Percentiles rank a stretch among this genome's conserved stretches.
Conservation (phyloP, 176 grass and related monocot species). For the Paspalum vaginatum region DNA sequence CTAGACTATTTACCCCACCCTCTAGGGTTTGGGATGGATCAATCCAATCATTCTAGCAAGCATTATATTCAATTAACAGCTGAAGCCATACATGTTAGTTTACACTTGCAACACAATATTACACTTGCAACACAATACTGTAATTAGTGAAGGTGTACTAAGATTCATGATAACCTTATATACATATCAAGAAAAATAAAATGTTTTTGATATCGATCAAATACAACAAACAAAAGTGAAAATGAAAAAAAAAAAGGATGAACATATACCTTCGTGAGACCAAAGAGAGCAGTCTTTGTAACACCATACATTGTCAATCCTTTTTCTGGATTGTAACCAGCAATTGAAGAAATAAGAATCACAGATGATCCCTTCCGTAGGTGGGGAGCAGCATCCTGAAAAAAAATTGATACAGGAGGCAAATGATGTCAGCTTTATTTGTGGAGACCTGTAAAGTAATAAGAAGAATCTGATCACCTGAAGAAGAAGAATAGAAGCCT, state of each 20-base stretch:
- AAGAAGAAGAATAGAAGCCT: constrained; percentile 83
- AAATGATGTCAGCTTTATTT: neutral
- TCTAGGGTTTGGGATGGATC: too few relatives aligned
- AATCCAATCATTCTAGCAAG: neutral
- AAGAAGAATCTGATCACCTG: constrained; percentile 53
- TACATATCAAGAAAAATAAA: neutral
- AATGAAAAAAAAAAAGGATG: constrained; percentile 1
- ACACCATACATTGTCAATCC: constrained; percentile 88
- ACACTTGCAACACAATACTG: neutral
- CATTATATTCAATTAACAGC: neutral
- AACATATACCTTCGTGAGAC: constrained; percentile 84
- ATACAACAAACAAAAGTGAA: neutral
- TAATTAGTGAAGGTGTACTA: neutral
- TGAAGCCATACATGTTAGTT: constrained; percentile 2
- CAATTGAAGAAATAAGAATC: constrained; percentile 88
- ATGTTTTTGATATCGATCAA: neutral
- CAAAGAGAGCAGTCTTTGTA: constrained; percentile 95
- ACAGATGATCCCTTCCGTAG: constrained; percentile 86
- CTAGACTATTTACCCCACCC: too few relatives aligned
- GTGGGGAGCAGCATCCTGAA: constrained; percentile 63
- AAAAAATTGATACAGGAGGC: constrained; percentile 16
- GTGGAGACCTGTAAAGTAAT: constrained; percentile 18
- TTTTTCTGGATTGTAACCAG: constrained; percentile 73
- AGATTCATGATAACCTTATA: neutral
- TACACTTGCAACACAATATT: too few relatives aligned